Base-by-base conservation (phyloP, 1,284 basidiomycete species). In the Ganoderma leucocontextum region DNA sequence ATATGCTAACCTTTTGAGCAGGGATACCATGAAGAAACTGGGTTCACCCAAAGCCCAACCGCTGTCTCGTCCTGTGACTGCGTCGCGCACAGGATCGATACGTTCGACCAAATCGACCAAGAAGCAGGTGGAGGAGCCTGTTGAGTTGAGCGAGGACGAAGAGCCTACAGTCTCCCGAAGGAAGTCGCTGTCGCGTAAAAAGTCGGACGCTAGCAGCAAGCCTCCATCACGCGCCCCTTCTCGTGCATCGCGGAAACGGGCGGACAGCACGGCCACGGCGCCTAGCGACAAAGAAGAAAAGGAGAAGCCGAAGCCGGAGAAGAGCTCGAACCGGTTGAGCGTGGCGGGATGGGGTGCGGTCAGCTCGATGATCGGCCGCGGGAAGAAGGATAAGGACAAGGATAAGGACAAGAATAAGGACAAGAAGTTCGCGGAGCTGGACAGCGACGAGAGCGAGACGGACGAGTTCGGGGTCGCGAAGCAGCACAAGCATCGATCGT, bases 281-380 rank as follows among this genome's bases (percentile, higher is more conserved):
- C 82, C 78, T 7, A 84, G 84, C 39, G 72, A 78, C 7, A 76
- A 75, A 38, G 77, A 74, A 19, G 76, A 74, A 13, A 72, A 80
- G 17, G 78, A 80, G 38, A 74, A 81, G 65, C 77, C 74, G 39
- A 75, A 76, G 68, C 71, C 75, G 25, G 73, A 75, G 60, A 75
- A 73, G 60, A 52, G 25, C 47, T 74, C 75, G 19, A 75, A 77
- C 73, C 79, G 75, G 64, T 74, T 85, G 73, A 86, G 83, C 70
- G 83, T 92, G 25, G 82, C 89, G 2, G 89, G 87, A 3, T 92
- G 92, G 90, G 88, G 80, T 74, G 52, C 52, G 29, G 89, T 90
- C 64, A 87, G 83, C 63, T 87, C 86, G 29, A 83, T 91, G 55
- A 84, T 88, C 6, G 86, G 87, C 4, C 81, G 86, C 33, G 81